Conservation (phyloP, 1,139 yeast genomes). For the Kodamaea anthophila region DNA sequence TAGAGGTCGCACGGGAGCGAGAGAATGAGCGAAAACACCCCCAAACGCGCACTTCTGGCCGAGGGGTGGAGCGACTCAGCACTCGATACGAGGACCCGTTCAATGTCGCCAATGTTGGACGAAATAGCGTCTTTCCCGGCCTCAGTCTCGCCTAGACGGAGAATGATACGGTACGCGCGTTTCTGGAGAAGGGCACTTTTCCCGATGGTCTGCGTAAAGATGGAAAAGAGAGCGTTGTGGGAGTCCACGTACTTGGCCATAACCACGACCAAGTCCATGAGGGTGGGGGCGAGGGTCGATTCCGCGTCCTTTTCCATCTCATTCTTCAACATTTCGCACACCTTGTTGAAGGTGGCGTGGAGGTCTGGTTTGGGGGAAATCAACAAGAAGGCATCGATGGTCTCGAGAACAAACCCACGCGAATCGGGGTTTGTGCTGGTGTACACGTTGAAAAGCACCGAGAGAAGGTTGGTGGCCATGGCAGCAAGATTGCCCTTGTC, state of each 20-base stretch:
- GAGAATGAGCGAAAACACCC: conserved; percentile 55
- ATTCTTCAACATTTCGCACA: conserved; percentile 71
- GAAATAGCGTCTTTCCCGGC: conserved; percentile 50
- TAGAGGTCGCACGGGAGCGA: conserved; percentile 59
- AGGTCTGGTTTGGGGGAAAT: conserved; percentile 66
- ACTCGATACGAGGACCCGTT: conserved; percentile 52
- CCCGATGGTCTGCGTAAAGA: conserved; percentile 65
- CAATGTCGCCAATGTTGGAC: conserved; percentile 52
- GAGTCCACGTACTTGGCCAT: conserved; percentile 76
- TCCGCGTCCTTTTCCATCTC: conserved; percentile 44
- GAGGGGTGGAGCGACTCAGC: conserved; percentile 60
- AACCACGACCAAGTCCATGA: conserved; percentile 86
- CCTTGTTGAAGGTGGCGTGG: conserved; percentile 74
- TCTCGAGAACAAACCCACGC: conserved; percentile 77
- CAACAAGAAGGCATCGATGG: conserved; percentile 74
- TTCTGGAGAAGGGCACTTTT: conserved; percentile 72
- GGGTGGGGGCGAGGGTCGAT: conserved; percentile 65
- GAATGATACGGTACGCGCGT: conserved; percentile 78
- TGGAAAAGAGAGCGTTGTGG: conserved; percentile 68
- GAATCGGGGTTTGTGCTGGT: conserved; percentile 80
- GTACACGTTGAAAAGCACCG: conserved; percentile 87
- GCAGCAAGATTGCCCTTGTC: conserved; percentile 49
- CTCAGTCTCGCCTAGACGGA: conserved; percentile 64
- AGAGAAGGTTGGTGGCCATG: conserved; percentile 68
- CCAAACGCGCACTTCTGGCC: conserved; percentile 76